Evolutionary conservation across 371 early-diverging fungal species (phyloP), one percentile per base, ranked within the genome.

Genomic region (Choanephora cucurbitarum): DNA sequence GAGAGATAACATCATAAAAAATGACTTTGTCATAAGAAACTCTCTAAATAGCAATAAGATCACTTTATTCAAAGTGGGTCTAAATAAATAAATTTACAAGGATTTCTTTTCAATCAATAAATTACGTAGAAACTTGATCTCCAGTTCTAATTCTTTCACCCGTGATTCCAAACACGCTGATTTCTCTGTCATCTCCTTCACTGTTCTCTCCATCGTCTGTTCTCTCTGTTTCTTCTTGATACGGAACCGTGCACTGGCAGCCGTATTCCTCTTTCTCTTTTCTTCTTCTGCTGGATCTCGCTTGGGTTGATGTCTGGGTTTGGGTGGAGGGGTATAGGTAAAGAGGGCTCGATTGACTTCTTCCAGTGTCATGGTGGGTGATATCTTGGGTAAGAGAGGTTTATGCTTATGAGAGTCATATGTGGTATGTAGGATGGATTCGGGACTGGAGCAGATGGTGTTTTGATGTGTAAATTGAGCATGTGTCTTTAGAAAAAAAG

Each of bases 161-260:
- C 85, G 79, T 32, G 58, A 60, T 62, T 94, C 92, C 44, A 94
- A 70, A 7, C 65, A 57, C 34, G 84, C 84, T 15, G 86, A 85
- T 67, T 86, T 89, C 9, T 72, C 81, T 1, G 85, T 80, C 91
- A 94, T 86, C 46, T 90, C 91, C 47, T 80, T 74, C 7, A 94
- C 91, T 0, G 85, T 88, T 46, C 77, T 75, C 71, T 93, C 91
- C 46, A 94, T 75, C 9, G 80, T 84, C 78, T 91, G 87, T 66
- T 95, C 95, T 45, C 87, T 83, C 56, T 79, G 58, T 61, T 92
- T 91, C 69, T 96, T 97, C 82, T 94, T 93, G 40, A 92, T 80
- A 3, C 97, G 85, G 81, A 97, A 97, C 24, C 97, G 77, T 5
- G 96, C 96, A 1, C 93, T 93, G 0, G 97, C 97, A 5, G 90